Base-by-base conservation (phyloP, 2,329 filamentous ascomycete genomes). In the Fusarium sp. region DNA sequence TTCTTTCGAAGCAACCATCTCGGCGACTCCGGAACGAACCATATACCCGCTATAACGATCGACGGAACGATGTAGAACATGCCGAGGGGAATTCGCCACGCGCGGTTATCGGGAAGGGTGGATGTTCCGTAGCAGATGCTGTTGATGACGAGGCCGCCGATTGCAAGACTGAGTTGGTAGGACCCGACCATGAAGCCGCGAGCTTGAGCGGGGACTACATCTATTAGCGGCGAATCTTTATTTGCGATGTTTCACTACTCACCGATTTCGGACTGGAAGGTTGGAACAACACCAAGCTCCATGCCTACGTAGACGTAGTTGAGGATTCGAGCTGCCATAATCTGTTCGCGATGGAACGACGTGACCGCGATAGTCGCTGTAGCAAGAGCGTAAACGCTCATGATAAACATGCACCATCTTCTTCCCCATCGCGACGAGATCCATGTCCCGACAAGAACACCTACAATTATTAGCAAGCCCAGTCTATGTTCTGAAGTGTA, bases 131-230 rank as follows among this genome's bases (percentile, higher is more conserved):
- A 59, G 37, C 57, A 73, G n/a, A 69, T 37, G 18, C 56, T 67
- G 49, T 75, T 70, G 61, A 74, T 74, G 23, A 77, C 67, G 3
- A 78, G 62, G 2, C 71, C 71, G 4, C 70, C 70, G 6, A 79
- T 37, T 9, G 65, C 60, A 4, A 80, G 55, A 26, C 74, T 75
- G 6, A 79, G 57, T 50, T 80, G 78, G 51, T 81, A 81, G 0
- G 77, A 75, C 2, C 76, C 76, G 8, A 80, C 79, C 12, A 76
- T 74, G 19, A 80, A 71, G 1, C 79, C 79, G 16, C 79, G 77
- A 8, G 74, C 69, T 12, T 66, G 49, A 7, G 73, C 72, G 0
- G 78, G 79, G 1, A 78, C 75, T 74, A 6, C 3, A 21, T 21
- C 21, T 21, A 4, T 21, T 21, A 21, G 21, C 21, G n/a, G n/a